Evolutionary conservation across 2,329 filamentous ascomycete genomes (phyloP).

Genomic region (Xylaria hypoxylon): DNA sequence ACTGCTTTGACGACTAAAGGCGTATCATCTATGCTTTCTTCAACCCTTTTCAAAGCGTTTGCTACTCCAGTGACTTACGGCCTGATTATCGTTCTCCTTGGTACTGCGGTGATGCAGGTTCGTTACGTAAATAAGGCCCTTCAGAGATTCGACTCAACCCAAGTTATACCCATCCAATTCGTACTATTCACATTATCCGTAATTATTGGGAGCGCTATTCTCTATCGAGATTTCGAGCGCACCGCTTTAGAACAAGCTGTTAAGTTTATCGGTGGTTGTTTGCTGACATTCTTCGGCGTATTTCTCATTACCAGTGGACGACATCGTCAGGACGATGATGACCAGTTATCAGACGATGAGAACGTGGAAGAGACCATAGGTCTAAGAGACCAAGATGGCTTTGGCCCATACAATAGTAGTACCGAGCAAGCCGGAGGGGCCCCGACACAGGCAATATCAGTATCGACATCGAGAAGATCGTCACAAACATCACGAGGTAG

Average conservation of each 20-base stretch:
- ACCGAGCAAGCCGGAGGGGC: conserved; percentile 35
- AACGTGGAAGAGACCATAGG: conserved; percentile 74
- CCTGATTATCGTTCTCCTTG: conserved; percentile 81
- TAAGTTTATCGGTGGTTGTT: conserved; percentile 91
- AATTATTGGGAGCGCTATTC: conserved; percentile 90
- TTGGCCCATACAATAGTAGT: conserved; percentile 51
- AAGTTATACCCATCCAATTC: conserved; percentile 98
- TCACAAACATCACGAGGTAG: conserved; percentile 61
- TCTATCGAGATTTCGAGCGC: conserved; percentile 95
- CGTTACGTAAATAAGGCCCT: conserved; percentile 91
- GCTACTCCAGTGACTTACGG: conserved; percentile 92
- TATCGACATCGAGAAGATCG: conserved; percentile 58
- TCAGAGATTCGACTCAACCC: conserved; percentile 94
- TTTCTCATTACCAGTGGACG: conserved; percentile 94
- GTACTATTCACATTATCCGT: conserved; percentile 96
- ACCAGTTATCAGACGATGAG: conserved; percentile 68
- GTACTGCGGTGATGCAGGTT: conserved; percentile 94
- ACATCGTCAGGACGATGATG: conserved; percentile 66
- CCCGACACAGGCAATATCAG: conserved; percentile 35
- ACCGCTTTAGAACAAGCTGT: conserved; percentile 77
- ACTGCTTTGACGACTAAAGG: conserved; percentile 98
- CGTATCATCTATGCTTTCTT: conserved; percentile 93
- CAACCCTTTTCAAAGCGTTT: conserved; percentile 87
- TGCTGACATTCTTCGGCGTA: conserved; percentile 95
- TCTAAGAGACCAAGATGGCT: conserved; percentile 60